phyloP scores from a whole-genome alignment of 228 moss, liverwort and hornwort species.

The Sphagnum magellanicum region DNA sequence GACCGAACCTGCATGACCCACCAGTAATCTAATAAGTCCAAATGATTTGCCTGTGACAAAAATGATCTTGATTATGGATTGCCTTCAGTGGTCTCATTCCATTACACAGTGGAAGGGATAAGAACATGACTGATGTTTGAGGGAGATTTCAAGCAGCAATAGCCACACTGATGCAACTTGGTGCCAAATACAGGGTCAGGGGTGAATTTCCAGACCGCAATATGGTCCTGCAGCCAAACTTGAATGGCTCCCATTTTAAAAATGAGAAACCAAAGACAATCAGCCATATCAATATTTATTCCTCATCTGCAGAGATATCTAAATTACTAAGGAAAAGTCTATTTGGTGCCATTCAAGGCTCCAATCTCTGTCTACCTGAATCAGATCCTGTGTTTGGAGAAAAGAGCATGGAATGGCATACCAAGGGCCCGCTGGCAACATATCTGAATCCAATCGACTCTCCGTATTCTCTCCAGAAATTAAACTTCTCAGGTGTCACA shows the following conservation, averaged over 20 bases:
- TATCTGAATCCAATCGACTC: conserved; percentile 98
- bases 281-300: not conserved
- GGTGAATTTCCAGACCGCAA: too few relatives aligned
- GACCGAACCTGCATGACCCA: conserved; percentile 61
- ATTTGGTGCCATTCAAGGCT: too few relatives aligned
- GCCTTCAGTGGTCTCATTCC: not conserved
- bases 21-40: not conserved
- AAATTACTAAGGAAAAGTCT: not conserved
- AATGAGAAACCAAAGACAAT: too few relatives aligned
- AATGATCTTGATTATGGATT: not conserved
- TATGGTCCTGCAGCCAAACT: too few relatives aligned
- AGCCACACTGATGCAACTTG: not conserved
- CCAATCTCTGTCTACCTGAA: not conserved
- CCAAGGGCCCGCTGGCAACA: conserved; percentile 97
- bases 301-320: not conserved
- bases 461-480: conserved; percentile 74
- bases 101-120: not conserved
- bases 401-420: conserved; percentile 17
- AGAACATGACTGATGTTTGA: not conserved
- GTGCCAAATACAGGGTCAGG: too few relatives aligned
- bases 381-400: not conserved
- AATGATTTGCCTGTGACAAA: not conserved
- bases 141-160: not conserved
- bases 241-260: too few relatives aligned
- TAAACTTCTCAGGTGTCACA: conserved; percentile 87